Base-by-base conservation (phyloP, 305 asterid species). In the Ajuga reptans region DNA sequence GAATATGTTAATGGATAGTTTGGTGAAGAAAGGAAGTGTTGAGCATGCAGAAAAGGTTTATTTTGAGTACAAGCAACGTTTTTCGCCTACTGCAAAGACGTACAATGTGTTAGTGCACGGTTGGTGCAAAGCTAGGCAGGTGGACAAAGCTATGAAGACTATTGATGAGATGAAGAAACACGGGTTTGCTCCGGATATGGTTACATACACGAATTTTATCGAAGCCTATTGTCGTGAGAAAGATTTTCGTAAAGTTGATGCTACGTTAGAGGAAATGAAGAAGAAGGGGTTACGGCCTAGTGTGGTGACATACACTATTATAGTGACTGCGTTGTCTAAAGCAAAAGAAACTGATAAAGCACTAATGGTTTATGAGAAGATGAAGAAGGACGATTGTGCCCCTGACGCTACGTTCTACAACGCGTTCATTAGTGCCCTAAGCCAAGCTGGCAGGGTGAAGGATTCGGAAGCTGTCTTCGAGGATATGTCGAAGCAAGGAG, bases 401-500 rank as follows among this genome's bases (percentile, higher is more conserved):
- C 89, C 88, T 6, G 99, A 93, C 71, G 72, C 91, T 69, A 67
- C 80, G 3, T 86, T 86, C 75, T 90, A 86, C 63, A 77, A 81
- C 17, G 75, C 71, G 15, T 77, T 93, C 74, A 85, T 87, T 52
- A 29, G 51, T 10, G 80, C 82, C 39, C 72, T 93, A 52, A 82
- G 92, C 69, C 74, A 71, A 78, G 78, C 87, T 0, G 99, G 97
- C 12, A 84, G 97, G 80, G 66, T 86, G 33, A 85, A 85, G 73
- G 99, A 89, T 72, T 84, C 90, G 8, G 81, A 82, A 17, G 80
- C 83, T 9, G 84, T 90, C 34, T 93, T 93, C 49, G 87, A 83
- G 72, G 96, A 90, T 75, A 85, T 90, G 96, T 75, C 85, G 8
- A 84, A 78, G 69, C 94, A 82, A 68, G 98, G 98, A 57, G 76